Evolutionary conservation across 2,329 filamentous ascomycete genomes (phyloP).

Genomic region (Lecanoromycetidae sp.): DNA sequence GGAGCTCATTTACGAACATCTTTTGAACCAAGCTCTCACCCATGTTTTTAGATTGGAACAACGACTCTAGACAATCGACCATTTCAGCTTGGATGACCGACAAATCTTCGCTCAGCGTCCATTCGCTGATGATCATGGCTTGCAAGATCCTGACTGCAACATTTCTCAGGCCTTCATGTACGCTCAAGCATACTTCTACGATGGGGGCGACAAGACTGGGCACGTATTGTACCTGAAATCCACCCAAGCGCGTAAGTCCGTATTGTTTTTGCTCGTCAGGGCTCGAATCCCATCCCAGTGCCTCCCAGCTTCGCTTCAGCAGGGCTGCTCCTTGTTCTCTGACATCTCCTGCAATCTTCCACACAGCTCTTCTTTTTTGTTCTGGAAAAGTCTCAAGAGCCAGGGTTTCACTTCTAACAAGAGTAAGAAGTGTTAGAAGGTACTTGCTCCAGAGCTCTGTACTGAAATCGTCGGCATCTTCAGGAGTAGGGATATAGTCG

Average conservation of each 20-base stretch:
- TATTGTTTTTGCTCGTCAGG: constrained; percentile 67
- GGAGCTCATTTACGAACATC: constrained; percentile 75
- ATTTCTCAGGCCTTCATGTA: constrained; percentile 77
- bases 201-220: constrained; percentile 83
- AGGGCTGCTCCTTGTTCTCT: constrained; percentile 82
- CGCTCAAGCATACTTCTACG: constrained; percentile 85
- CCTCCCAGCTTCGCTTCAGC: constrained; percentile 76
- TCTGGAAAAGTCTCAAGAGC: constrained; percentile 93
- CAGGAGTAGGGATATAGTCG: constrained; percentile 72
- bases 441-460: constrained; percentile 90
- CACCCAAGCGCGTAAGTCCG: constrained; percentile 72
- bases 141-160: constrained; percentile 90
- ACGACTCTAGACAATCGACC: constrained; percentile 79
- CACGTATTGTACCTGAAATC: constrained; percentile 97
- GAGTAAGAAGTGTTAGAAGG: constrained; percentile 75
- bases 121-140: constrained; percentile 97
- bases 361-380: constrained; percentile 88
- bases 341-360: constrained; percentile 97
- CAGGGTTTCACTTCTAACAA: constrained; percentile 78
- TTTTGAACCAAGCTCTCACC: constrained; percentile 87
- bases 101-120: constrained; percentile 87
- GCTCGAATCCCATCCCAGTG: constrained; percentile 89
- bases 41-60: constrained; percentile 80
- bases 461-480: constrained; percentile 84
- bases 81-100: constrained; percentile 89